Evolutionary conservation across 2,329 filamentous ascomycete genomes (phyloP).

Genomic region (Aspergillus fructus): DNA sequence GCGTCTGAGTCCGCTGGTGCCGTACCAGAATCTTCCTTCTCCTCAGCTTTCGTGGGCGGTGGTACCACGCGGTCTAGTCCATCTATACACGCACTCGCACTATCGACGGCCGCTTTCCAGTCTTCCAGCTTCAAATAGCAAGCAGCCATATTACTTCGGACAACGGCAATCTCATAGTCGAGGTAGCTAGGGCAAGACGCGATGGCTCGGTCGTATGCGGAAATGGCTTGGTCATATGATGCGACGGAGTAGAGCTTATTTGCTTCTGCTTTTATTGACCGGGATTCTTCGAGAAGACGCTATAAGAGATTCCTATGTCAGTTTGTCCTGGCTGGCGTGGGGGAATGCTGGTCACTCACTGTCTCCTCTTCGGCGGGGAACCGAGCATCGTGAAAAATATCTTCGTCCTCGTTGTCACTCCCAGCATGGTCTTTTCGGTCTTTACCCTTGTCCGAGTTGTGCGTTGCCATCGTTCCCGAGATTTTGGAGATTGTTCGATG

Average conservation of each 20-base stretch:
- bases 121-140: conserved; percentile 82
- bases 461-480: conserved; percentile 18
- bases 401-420: conserved; percentile 38
- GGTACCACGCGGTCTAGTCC: conserved; percentile 64
- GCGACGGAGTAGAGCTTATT: conserved; percentile 75
- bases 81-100: conserved; percentile 71
- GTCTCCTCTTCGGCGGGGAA: conserved; percentile 50
- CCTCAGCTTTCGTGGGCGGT: conserved; percentile 29
- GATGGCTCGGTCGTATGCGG: conserved; percentile 78
- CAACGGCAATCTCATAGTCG: conserved; percentile 82
- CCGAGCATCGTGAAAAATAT: conserved; percentile 43
- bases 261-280: conserved; percentile 69
- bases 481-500: background rate
- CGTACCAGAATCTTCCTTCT: conserved; percentile 14
- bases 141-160: conserved; percentile 85
- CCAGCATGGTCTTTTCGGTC: conserved; percentile 12
- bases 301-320: conserved; percentile 32
- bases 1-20: conserved; percentile 17
- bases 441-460: background rate
- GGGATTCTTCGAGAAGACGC: conserved; percentile 70
- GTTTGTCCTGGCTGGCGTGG: background rate
- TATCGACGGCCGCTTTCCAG: conserved; percentile 78
- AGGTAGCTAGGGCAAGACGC: conserved; percentile 78
- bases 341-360: conserved; percentile 29
- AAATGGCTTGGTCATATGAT: conserved; percentile 74